phyloP scores from a whole-genome alignment of 768 basidiomycete genomes.

The Hysterangium stoloniferum region DNA sequence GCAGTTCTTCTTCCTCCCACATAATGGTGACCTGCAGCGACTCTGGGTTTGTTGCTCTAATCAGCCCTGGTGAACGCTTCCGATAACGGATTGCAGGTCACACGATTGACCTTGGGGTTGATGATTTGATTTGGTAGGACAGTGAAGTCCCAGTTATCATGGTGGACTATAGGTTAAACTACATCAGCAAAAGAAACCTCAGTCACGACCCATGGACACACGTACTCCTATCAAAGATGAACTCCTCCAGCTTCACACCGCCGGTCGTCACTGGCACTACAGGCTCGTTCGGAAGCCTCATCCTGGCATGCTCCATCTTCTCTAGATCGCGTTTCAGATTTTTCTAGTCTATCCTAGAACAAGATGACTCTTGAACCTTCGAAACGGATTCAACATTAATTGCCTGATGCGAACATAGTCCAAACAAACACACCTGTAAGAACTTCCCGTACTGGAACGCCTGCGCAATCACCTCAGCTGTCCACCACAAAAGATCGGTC shows the following conservation, averaged over 20 bases:
- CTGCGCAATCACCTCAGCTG: constrained; percentile 71
- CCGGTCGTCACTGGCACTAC: constrained; percentile 66
- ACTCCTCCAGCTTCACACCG: constrained; percentile 76
- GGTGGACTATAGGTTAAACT: constrained; percentile 41
- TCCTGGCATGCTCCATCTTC: constrained; percentile 78
- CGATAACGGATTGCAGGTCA: constrained; percentile 60
- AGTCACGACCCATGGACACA: not conserved
- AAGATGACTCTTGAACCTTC: constrained; percentile 74
- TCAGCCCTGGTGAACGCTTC: constrained; percentile 53
- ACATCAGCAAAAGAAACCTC: not conserved
- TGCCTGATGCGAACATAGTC: not conserved
- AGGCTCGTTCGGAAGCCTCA: constrained; percentile 70
- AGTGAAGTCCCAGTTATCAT: constrained; percentile 82
- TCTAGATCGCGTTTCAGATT: constrained; percentile 81
- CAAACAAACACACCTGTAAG: constrained; percentile 47
- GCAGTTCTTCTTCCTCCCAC: too few species aligned
- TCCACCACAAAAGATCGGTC: constrained; percentile 33
- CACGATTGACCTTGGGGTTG: constrained; percentile 54
- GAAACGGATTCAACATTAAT: not conserved
- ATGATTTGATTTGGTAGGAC: constrained; percentile 72
- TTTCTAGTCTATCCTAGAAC: constrained; percentile 76
- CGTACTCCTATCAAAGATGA: constrained; percentile 70
- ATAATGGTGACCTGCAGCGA: too few species aligned
- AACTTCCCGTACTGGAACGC: constrained; percentile 79
- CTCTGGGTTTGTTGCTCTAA: too few species aligned